Base-by-base conservation (phyloP, 2,329 filamentous ascomycete genomes). In the Ophiocordyceps australis region DNA sequence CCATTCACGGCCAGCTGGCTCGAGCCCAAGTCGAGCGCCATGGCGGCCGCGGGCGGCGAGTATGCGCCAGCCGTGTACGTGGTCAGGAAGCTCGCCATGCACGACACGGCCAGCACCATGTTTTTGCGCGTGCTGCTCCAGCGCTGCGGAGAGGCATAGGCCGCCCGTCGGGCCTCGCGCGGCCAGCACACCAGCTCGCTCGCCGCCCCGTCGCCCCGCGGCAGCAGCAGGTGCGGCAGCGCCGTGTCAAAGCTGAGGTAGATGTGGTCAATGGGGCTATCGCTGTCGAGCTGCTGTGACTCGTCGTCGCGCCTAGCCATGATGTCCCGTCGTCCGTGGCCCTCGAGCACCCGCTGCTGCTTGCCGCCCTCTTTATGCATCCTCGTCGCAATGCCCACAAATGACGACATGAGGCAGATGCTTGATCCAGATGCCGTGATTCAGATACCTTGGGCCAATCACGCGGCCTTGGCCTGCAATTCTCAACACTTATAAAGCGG, bases 31-130 rank as follows among this genome's bases (percentile, higher is more conserved):
- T 78, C 65, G 2, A 53, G 46, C 1, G 62, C 63, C 57, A 93
- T 72, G 27, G 78, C 63, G 5, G 48, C 47, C 0, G 72, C 55
- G 0, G 78, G 68, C 0, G 81, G 74, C 6, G 74, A 76, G 47
- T 89, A 89, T 3, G 80, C 66, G 4, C 83, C 83, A 0, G 83
- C 78, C 0, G 76, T 67, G 46, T 85, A 91, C 6, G 81, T 82
- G 0, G 82, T 80, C 26, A 85, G 51, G 13, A 70, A 62, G 0
- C 82, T 91, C 2, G 79, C 80, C 6, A 71, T 48, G 43, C 78
- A 91, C 7, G 77, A 80, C 9, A 93, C 59, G 40, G 62, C 65
- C 7, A 86, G 68, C 37, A 79, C 70, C 31, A 78, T 46, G 14
- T 58, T 61, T 45, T 94, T 94, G 31, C 72, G 69, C 23, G 55